Evolutionary conservation across 805 yeast species (phyloP), one percentile per base, ranked within the genome.

Genomic region (Zygotorulaspora sp.): DNA sequence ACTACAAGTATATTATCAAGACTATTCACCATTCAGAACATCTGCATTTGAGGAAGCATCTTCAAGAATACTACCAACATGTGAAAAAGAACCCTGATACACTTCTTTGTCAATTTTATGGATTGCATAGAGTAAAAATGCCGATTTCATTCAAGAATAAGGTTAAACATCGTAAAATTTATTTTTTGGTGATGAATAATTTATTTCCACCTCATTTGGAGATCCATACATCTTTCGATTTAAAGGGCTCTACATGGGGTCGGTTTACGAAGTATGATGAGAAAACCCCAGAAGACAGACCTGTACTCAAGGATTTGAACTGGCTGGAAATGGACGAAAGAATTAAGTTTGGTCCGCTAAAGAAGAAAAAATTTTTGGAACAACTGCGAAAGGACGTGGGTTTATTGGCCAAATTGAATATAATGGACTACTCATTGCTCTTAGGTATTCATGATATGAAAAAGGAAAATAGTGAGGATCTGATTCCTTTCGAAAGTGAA

Each of bases 11-110:
- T 64, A 92, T 92, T 57, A 94, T 92, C 63, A 92, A 92, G 61
- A 92, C 99, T 0, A 88, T 92, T 38, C 97, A 86, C 58, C 95
- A 85, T 53, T 65, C 92, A 1, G 99, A 92, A 55, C 97, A 92
- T 65, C 77, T 78, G 44, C 92, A 86, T 58, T 65, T 92, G 43
- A 70, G 95, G 49, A 71, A 69, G 45, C 77, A 84, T 24, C 69
- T 92, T 32, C 75, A 78, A 52, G 80, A 82, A 31, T 92, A 92
- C 61, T 78, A 88, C 58, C 58, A 70, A 11, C 96, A 92, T 61
- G 89, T 90, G 27, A 78, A 78, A 54, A 67, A 70, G 11, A 83
- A 90, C 55, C 97, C 97, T 17, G 79, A 85, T 55, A 92, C 98
- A 0, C 69, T 92, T 45, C 67, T 92, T 5, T 83, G 95, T n/a